Percentiles rank a stretch among this genome's conserved stretches.
phyloP scores from a whole-genome alignment of 495 filamentous ascomycete genomes.

The Podospora anserina region DNA sequence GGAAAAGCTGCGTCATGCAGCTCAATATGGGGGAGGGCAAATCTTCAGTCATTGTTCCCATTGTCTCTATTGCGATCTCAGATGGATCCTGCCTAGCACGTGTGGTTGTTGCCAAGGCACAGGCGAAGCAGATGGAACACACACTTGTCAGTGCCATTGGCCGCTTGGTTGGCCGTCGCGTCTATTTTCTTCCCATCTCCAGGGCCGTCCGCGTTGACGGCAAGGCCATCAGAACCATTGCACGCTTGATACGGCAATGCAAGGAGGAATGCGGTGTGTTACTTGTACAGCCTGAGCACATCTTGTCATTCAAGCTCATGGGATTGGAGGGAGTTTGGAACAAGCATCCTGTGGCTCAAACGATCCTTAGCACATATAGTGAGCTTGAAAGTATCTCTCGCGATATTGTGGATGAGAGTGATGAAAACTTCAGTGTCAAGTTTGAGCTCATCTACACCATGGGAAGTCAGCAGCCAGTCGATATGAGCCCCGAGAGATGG shows the following conservation, averaged over 20 bases:
- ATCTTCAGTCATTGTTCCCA: constrained; percentile 66
- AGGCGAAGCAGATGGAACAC: constrained; percentile 61
- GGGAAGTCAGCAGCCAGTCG: constrained; percentile 53
- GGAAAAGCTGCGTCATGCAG: constrained; percentile 57
- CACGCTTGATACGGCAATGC: constrained; percentile 46
- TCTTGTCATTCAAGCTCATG: constrained; percentile 66
- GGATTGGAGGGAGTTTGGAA: constrained; percentile 49
- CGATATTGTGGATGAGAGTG: constrained; percentile 64
- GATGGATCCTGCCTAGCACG: constrained; percentile 51
- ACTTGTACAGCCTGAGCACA: constrained; percentile 64
- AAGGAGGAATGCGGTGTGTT: constrained; percentile 50
- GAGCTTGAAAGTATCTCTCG: constrained; percentile 43
- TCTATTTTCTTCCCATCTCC: constrained; percentile 64
- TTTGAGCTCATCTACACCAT: constrained; percentile 68
- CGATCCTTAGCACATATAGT: constrained; percentile 41
- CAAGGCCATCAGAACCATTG: constrained; percentile 30
- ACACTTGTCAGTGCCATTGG: constrained; percentile 59
- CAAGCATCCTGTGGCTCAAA: constrained; percentile 19
- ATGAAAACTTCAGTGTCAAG: constrained; percentile 60
- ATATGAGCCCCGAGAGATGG: constrained; percentile 61
- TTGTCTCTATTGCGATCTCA: constrained; percentile 55
- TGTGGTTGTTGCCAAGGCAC: constrained; percentile 61
- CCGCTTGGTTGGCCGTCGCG: constrained; percentile 53
- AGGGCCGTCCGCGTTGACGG: constrained; percentile 42
- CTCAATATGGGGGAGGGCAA: constrained; percentile 78